Base-by-base conservation (phyloP, 2,329 filamentous ascomycete species). In the Sclerotinia subarctica region DNA sequence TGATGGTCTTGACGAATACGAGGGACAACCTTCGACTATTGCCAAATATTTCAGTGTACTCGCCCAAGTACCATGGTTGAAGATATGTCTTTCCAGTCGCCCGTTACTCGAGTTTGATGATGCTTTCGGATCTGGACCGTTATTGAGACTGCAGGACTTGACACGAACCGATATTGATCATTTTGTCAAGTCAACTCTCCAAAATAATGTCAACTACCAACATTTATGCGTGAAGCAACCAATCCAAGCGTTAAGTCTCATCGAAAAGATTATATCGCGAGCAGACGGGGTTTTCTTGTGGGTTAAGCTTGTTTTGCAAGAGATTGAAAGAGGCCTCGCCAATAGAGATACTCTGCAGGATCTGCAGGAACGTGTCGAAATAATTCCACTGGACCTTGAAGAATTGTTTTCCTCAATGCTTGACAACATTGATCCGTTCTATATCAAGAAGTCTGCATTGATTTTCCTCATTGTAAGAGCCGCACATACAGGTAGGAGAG, bases 371-470 rank as follows among this genome's bases (percentile, higher is more conserved):
- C 53, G 74, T 24, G 58, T 77, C 0, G 35, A 64, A 11, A 19
- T 38, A 4, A 17, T 74, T 2, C 76, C 76, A 1, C 11, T 49
- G 3, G 72, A 73, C 46, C 59, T 77, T 3, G 70, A 76, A 32
- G 44, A 54, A 21, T 49, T 73, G 5, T 75, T 74, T 59, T 44
- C 60, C 0, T 68, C 70, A 21, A 72, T 76, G 57, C 63, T 77
- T 10, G 24, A 59, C 1, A 68, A 32, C 10, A 68, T 76, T 44
- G 69, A 72, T 4, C 47, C 65, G 0, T 26, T 73, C 24, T 73
- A 74, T 51, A 35, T 4, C 1, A 54, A 44, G 21, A 64, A 54
- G 15, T n/a, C 62, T 4, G 51, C 49, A 21, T 17, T 5, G 5
- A 56, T 64, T 1, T 64, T 64, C 26, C 35, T 64, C 11, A 29